These are phyloP conservation scores for Phytophthora citricola DNA, from an alignment of 352 stramenopile species.

Conservation along the genomic window DNA sequence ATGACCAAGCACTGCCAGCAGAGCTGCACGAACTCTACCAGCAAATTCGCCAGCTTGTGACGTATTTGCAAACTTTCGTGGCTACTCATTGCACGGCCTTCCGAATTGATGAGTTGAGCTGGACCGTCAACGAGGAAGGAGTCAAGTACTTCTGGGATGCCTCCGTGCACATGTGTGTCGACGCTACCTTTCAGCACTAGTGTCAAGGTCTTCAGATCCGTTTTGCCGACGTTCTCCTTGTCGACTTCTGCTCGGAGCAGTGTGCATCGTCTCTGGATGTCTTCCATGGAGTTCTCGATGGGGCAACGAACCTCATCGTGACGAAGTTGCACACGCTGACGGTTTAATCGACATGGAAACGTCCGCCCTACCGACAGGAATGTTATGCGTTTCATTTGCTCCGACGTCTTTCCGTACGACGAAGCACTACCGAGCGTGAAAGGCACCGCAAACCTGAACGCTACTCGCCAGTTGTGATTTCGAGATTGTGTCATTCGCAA, in stretches of 20 bases:
- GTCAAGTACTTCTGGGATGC: constrained; percentile 75
- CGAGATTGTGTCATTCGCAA: constrained; percentile 14
- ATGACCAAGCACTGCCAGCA: constrained; percentile 68
- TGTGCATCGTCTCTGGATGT: constrained; percentile 69
- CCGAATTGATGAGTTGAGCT: constrained; percentile 36
- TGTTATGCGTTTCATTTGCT: constrained; percentile 80
- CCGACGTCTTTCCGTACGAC: constrained; percentile 64
- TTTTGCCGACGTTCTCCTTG: constrained; percentile 53
- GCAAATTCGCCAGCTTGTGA: constrained; percentile 56
- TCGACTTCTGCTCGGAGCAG: constrained; percentile 62
- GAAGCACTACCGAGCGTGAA: constrained; percentile 49
- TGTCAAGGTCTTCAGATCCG: constrained; percentile 77
- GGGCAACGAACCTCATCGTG: constrained; percentile 63
- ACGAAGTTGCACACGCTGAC: constrained; percentile 48
- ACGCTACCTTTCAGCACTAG: constrained; percentile 85
- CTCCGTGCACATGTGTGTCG: constrained; percentile 80
- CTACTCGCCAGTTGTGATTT: constrained; percentile 17
- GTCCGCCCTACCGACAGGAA: constrained; percentile 44
- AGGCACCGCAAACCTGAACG: constrained; percentile 61
- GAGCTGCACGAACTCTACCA: constrained; percentile 64
- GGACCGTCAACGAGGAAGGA: constrained; percentile 51
- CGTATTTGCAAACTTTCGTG: constrained; percentile 42
- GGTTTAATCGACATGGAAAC: constrained; percentile 63
- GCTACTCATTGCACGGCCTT: constrained; percentile 42
- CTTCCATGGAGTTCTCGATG: constrained; percentile 81